Conservation (phyloP, 129 eudicot genomes). For the Artemisia argyi region DNA sequence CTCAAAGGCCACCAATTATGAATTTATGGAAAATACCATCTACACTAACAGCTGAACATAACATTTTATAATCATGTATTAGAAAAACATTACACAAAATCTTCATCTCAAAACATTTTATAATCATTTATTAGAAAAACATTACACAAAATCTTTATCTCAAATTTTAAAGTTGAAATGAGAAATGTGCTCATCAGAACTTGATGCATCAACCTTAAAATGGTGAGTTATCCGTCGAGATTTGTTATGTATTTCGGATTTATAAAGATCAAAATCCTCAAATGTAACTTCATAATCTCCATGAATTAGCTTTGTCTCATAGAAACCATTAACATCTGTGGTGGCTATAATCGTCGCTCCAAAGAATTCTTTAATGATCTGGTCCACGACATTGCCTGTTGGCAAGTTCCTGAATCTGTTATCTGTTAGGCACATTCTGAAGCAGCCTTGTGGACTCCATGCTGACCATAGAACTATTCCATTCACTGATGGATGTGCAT, state of each 20-base stretch:
- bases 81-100: no score
- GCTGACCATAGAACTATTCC: conserved; percentile 79
- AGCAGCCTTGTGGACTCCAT: conserved; percentile 41
- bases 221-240: not conserved
- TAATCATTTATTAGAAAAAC: not conserved
- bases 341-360: conserved; percentile 12
- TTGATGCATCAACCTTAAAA: conserved; percentile 20
- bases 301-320: conserved; percentile 46
- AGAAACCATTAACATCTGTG: conserved; percentile 50
- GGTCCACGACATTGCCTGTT: conserved; percentile 63
- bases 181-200: conserved; percentile 11
- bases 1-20: no score
- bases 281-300: conserved; percentile 58
- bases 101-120: no score
- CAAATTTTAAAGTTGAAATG: conserved; percentile 23
- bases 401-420: conserved; percentile 46
- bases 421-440: conserved; percentile 60
- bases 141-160: not conserved
- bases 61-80: no score
- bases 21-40: no score
- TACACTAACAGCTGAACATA: no score
- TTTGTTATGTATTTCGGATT: not conserved
- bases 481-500: conserved; percentile 51
- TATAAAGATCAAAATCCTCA: not conserved
- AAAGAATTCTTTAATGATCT: conserved; percentile 20